These are phyloP conservation scores for Knoxdaviesia capensis DNA, from an alignment of 2,329 filamentous ascomycete genomes.

Conservation along the genomic window DNA sequence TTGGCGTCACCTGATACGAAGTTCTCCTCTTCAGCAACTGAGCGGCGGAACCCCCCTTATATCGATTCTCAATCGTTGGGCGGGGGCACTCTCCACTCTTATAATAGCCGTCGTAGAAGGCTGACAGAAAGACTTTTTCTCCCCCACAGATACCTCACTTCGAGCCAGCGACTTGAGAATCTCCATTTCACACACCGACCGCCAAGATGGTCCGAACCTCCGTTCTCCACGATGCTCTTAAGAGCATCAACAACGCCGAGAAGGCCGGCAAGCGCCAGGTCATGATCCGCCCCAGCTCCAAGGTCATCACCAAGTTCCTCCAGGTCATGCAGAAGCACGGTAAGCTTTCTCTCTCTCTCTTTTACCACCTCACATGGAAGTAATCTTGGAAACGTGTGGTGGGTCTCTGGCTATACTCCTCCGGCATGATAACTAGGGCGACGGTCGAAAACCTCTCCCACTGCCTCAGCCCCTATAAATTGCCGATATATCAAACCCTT, in stretches of 20 bases:
- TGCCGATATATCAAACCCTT: slow-evolving; percentile 74
- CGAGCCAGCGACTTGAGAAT: slow-evolving; percentile 55
- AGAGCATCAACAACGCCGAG: slow-evolving; percentile 99
- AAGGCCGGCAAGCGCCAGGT: slow-evolving; percentile 99
- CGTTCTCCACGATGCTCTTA: slow-evolving; percentile 98
- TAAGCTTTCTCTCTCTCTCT: slow-evolving; percentile 32
- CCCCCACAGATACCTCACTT: slow-evolving; percentile 44
- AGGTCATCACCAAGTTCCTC: slow-evolving; percentile 99
- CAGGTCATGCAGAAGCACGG: slow-evolving; percentile 98
- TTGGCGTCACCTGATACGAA: slow-evolving; percentile 25
- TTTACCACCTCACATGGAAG: background rate
- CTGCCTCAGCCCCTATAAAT: slow-evolving; percentile 99
- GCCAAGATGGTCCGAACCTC: slow-evolving; percentile 97
- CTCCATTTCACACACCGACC: slow-evolving; percentile 32
- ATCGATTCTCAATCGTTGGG: slow-evolving; percentile 11
- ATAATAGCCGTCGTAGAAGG: slow-evolving; percentile 30
- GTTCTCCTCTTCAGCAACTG: slow-evolving; percentile 40
- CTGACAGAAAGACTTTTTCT: slow-evolving; percentile 28
- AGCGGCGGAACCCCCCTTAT: slow-evolving; percentile 51
- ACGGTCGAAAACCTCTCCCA: slow-evolving; percentile 50
- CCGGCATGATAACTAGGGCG: slow-evolving; percentile 99
- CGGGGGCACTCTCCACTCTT: slow-evolving; percentile 53
- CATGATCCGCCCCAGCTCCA: slow-evolving; percentile 91
- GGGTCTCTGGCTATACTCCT: slow-evolving; percentile 12
- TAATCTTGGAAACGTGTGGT: background rate